Conservation (phyloP, 371 early-diverging fungal genomes). For the Basidiobolus meristosporus region DNA sequence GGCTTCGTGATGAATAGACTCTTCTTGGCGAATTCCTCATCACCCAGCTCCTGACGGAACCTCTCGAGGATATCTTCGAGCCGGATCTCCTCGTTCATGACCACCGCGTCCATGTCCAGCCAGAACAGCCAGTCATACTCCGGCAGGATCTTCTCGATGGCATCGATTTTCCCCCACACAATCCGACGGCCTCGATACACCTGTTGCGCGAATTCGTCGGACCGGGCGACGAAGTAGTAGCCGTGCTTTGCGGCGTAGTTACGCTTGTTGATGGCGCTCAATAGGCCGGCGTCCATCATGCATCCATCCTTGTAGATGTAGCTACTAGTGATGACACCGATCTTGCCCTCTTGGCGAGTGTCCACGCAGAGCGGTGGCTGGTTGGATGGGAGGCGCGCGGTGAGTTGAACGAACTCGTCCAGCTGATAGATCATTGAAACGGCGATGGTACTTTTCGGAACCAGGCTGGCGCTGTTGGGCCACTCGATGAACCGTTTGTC, state of each 20-base stretch:
- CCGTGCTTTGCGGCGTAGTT: constrained; percentile 25
- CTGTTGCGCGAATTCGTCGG: constrained; percentile 36
- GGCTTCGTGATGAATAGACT: constrained; percentile 23
- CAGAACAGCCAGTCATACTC: constrained; percentile 46
- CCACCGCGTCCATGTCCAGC: constrained; percentile 46
- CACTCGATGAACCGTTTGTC: constrained; percentile 1
- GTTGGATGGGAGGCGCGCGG: neutral
- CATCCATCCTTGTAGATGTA: constrained; percentile 30
- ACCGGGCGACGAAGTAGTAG: constrained; percentile 34
- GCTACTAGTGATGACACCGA: constrained; percentile 32
- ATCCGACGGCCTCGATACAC: constrained; percentile 17
- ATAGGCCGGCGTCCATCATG: constrained; percentile 33
- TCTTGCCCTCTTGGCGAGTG: neutral
- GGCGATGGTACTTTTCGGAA: constrained; percentile 1
- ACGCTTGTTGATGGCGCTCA: constrained; percentile 30
- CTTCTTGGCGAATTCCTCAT: constrained; percentile 6
- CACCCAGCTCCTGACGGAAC: constrained; percentile 3
- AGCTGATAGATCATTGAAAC: constrained; percentile 1
- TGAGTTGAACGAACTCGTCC: constrained; percentile 1
- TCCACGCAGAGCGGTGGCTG: neutral
- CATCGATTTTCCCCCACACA: constrained; percentile 42
- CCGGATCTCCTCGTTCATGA: constrained; percentile 20
- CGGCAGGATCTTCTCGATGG: constrained; percentile 31
- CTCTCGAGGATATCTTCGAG: constrained; percentile 15
- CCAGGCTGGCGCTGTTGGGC: neutral